phyloP scores from a whole-genome alignment of 306 rosid genomes.

The Gynostemma pentaphyllum region DNA sequence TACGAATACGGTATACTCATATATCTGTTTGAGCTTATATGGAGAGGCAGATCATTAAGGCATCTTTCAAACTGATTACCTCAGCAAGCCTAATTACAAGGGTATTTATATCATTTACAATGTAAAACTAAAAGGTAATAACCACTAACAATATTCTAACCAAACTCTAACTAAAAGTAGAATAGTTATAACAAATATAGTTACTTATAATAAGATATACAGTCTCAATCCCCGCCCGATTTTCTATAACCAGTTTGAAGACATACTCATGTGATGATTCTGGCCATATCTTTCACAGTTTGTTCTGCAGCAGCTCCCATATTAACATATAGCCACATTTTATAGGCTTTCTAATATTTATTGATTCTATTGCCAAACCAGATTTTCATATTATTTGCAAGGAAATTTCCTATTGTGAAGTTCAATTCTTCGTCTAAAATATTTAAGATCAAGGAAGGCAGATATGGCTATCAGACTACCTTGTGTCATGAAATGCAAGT shows the following conservation, averaged over 20 bases:
- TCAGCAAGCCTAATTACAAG: too few species aligned
- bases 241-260: neutral
- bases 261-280: neutral
- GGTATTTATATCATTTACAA: too few species aligned
- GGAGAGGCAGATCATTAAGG: too few species aligned
- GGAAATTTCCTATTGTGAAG: too few species aligned
- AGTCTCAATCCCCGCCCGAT: neutral
- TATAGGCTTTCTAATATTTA: neutral
- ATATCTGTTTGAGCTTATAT: too few species aligned
- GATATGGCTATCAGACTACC: neutral
- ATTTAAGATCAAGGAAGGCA: neutral
- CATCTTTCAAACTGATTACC: too few species aligned
- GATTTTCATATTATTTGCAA: neutral
- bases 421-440: neutral
- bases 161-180: too few species aligned
- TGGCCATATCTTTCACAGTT: neutral
- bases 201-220: too few species aligned
- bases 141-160: too few species aligned
- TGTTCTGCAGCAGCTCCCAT: neutral
- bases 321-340: neutral
- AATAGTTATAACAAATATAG: too few species aligned
- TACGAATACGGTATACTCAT: too few species aligned
- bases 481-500: neutral
- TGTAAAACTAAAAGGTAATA: too few species aligned
- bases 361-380: neutral